Base-by-base conservation (phyloP, 306 rosid species). In the Citrullus colocynthis region DNA sequence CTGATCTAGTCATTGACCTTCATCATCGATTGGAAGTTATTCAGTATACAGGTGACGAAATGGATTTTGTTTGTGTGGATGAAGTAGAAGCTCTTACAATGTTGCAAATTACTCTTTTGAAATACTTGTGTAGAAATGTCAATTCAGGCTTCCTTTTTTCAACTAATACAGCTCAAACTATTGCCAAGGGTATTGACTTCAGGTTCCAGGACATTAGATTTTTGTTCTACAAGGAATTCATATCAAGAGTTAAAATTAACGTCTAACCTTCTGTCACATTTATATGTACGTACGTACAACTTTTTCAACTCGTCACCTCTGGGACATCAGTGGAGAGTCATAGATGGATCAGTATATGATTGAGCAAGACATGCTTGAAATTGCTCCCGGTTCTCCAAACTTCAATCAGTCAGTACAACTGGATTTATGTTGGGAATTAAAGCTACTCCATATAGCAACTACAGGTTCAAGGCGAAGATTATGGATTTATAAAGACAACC, bases 31-130 rank as follows among this genome's bases (percentile, higher is more conserved):
- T 88, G 2, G 78, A 77, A 71, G 55, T 7, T 6, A 5, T 11
- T 44, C 76, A 61, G 52, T 89, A 91, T 42, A 41, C 66, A 24
- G 93, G 90, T 60, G 89, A 85, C 70, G 76, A 32, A 74, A 85
- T 91, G 81, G 80, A 89, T 6, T 88, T 78, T 81, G 86, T 91
- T 12, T 91, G 89, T 49, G 83, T 91, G 73, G 96, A 89, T 76
- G 96, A 89, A 80, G 91, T 89, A 54, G 91, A 89, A 20, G 93
- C 86, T 79, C 80, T 91, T 14, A 85, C 90, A 30, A 86, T 89
- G 89, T 82, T 83, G 72, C 90, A 91, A 79, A 86, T 91, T 76
- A 82, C 89, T 45, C 85, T 91, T 32, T 84, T 81, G 63, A 84
- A 81, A 37, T 34, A 65, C 51, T 21, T 84, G 11, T 78, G 87